These are phyloP conservation scores for Trebouxia sp. DNA, from an alignment of 139 green algal genomes.

Conservation along the genomic window DNA sequence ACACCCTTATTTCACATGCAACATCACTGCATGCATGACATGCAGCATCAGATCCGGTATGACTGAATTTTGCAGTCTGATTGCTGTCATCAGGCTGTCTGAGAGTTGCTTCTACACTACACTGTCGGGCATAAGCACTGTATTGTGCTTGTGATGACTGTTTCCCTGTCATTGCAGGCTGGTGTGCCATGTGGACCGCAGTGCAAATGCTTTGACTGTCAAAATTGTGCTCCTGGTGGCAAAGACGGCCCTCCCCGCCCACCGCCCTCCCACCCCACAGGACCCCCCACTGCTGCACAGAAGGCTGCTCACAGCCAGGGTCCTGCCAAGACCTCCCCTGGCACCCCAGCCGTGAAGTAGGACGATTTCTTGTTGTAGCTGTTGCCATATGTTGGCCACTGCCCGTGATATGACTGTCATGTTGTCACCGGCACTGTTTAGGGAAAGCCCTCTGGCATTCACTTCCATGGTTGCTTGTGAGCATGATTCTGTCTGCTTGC, in stretches of 20 bases:
- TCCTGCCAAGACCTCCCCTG: background rate
- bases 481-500: no score
- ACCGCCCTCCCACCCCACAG: background rate
- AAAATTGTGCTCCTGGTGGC: conserved; percentile 49
- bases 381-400: no score
- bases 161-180: conserved; percentile 49
- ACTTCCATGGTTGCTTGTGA: no score
- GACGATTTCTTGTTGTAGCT: no score
- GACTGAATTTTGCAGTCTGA: background rate
- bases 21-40: background rate
- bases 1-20: background rate
- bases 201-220: conserved; percentile 86
- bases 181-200: conserved; percentile 80
- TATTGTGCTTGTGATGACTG: background rate
- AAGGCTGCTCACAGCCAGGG: background rate
- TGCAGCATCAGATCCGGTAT: background rate
- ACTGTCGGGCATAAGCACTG: background rate
- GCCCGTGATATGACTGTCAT: no score
- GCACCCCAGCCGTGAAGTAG: background rate
- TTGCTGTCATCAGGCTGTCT: no score
- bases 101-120: background rate
- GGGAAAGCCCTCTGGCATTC: no score
- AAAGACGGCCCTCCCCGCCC: background rate
- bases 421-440: no score
- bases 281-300: background rate